Percentiles rank a stretch among this genome's conserved stretches.
Conservation (phyloP, 2,329 filamentous ascomycete species). For the Cladophialophora carrionii region DNA sequence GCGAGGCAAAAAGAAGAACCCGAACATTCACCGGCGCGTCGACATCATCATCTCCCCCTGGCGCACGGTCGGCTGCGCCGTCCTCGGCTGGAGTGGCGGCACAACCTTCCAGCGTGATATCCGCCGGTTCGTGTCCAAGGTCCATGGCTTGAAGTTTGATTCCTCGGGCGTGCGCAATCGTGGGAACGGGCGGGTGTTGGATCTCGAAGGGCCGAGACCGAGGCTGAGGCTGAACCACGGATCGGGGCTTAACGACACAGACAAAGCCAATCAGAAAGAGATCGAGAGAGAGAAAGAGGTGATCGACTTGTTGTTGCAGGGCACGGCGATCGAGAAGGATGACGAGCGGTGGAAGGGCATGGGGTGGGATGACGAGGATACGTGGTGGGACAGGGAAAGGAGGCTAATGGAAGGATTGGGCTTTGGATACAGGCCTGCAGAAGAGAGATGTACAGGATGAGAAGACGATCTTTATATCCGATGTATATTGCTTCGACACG, state of each 20-base stretch:
- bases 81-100: constrained; percentile 85
- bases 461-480: background rate
- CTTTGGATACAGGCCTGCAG: constrained; percentile 67
- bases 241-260: background rate
- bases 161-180: constrained; percentile 79
- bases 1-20: constrained; percentile 55
- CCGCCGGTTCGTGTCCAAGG: constrained; percentile 74
- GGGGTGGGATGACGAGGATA: constrained; percentile 49
- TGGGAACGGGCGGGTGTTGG: constrained; percentile 66
- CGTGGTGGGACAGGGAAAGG: constrained; percentile 73
- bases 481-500: background rate
- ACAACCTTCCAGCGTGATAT: constrained; percentile 90
- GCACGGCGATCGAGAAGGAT: constrained; percentile 53
- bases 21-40: constrained; percentile 78
- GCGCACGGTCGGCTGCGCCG: constrained; percentile 83
- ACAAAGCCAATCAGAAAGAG: constrained; percentile 46
- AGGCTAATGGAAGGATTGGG: constrained; percentile 78
- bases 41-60: constrained; percentile 91
- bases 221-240: background rate
- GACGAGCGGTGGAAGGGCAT: constrained; percentile 76
- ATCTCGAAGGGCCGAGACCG: constrained; percentile 60
- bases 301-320: constrained; percentile 7
- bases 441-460: constrained; percentile 69
- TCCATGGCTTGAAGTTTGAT: constrained; percentile 80
- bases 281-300: constrained; percentile 43